Percentiles rank a stretch among this genome's conserved stretches.
Evolutionary conservation across 140 eudicot species (phyloP).

Genomic region (Anethum foeniculum): DNA sequence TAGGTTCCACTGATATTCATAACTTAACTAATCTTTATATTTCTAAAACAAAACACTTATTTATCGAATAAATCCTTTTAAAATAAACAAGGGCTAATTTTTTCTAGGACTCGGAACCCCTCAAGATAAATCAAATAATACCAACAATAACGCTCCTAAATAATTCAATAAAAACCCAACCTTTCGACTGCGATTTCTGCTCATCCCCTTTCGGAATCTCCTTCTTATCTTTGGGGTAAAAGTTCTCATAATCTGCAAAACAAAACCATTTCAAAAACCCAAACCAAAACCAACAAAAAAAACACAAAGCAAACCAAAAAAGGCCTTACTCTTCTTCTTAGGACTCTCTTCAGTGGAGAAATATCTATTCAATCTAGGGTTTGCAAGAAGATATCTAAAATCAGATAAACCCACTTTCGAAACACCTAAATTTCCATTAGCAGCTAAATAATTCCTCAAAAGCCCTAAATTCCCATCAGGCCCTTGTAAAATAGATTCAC

Average conservation of each 20-base stretch:
- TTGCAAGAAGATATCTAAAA: constrained; percentile 35
- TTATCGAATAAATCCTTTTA: neutral
- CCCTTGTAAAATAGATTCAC: constrained; percentile 23
- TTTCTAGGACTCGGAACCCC: neutral
- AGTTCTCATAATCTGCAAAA: constrained; percentile 70
- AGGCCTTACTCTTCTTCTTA: constrained; percentile 81
- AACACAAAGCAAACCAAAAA: neutral
- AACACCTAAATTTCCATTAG: constrained; percentile 14
- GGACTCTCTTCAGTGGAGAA: constrained; percentile 66
- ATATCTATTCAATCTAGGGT: constrained; percentile 49
- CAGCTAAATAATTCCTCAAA: constrained; percentile 61
- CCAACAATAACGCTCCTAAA: neutral
- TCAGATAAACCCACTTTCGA: constrained; percentile 40
- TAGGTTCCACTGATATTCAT: neutral
- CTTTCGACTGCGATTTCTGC: constrained; percentile 83
- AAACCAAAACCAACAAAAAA: neutral
- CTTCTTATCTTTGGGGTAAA: constrained; percentile 68
- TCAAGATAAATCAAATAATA: neutral
- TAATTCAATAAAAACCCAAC: constrained; percentile 10
- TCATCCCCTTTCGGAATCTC: constrained; percentile 61
- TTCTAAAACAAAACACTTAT: neutral
- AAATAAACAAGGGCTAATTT: neutral
- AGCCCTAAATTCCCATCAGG: constrained; percentile 44
- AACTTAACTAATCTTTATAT: neutral
- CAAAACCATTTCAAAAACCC: neutral